Percentiles rank a stretch among this genome's conserved stretches.
Evolutionary conservation across 768 basidiomycete genomes (phyloP).

Genomic region (Boletus sp.): DNA sequence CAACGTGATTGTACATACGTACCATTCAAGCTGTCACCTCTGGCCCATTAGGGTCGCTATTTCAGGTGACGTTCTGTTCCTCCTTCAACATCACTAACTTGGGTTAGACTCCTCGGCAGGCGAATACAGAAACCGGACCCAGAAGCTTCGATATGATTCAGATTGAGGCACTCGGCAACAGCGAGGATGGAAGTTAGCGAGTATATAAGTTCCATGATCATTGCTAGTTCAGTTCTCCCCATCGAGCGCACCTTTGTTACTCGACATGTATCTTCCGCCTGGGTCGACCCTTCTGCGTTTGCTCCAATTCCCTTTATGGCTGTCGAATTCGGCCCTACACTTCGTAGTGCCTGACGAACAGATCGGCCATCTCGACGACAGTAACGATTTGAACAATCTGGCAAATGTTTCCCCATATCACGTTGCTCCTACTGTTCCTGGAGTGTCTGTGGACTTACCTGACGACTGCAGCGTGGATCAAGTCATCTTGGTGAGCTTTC

Average conservation of each 20-base stretch:
- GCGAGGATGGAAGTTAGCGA: background rate
- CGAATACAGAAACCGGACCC: background rate
- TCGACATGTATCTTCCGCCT: conserved; percentile 19
- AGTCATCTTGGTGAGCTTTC: conserved; percentile 37
- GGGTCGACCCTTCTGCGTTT: conserved; percentile 10
- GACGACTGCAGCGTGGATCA: conserved; percentile 41
- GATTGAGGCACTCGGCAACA: background rate
- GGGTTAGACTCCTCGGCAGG: background rate
- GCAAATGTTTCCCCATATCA: conserved; percentile 40
- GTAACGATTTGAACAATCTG: conserved; percentile 16
- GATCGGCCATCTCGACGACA: background rate
- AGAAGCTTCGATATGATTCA: background rate
- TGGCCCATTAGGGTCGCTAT: no score
- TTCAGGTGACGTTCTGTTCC: no score
- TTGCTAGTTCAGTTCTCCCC: background rate
- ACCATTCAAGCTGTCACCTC: no score
- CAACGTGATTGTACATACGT: no score
- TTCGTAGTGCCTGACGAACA: background rate
- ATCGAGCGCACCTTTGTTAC: background rate
- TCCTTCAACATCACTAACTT: no score
- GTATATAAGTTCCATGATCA: background rate
- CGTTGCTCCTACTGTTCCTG: conserved; percentile 27
- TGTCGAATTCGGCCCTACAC: background rate
- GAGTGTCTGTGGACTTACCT: conserved; percentile 32
- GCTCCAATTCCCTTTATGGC: conserved; percentile 13